These are phyloP conservation scores for Perkinsela sp. DNA, from an alignment of 208 protist genomes.

Conservation along the genomic window DNA sequence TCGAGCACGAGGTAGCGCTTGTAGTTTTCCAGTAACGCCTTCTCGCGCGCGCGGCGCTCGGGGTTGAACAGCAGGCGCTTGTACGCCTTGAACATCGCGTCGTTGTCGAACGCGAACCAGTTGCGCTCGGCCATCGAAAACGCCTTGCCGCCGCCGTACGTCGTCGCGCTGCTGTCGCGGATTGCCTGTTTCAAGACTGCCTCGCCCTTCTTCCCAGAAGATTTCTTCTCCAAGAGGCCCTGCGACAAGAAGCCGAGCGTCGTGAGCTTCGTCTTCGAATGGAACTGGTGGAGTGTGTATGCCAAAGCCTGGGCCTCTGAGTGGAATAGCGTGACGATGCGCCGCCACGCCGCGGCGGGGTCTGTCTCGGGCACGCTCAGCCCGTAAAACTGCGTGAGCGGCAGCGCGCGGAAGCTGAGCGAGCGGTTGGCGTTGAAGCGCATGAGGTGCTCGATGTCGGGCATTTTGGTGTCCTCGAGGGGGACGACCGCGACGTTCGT, in stretches of 20 bases:
- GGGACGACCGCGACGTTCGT: not conserved
- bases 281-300: not conserved
- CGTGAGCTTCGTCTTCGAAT: not conserved
- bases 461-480: not conserved
- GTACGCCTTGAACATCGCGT: not conserved
- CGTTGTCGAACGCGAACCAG: not conserved
- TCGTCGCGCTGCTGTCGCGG: not conserved
- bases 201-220: not conserved
- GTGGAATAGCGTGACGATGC: not conserved
- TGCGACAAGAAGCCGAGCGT: not conserved
- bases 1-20: constrained; percentile 49
- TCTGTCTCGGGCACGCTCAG: not conserved
- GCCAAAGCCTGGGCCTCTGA: not conserved
- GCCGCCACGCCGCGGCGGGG: not conserved
- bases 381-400: not conserved
- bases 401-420: not conserved
- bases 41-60: constrained; percentile 12
- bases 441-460: not conserved
- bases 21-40: constrained; percentile 16
- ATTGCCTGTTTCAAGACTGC: not conserved
- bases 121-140: not conserved
- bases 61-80: not conserved
- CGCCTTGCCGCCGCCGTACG: too few species aligned
- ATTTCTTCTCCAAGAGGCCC: not conserved
- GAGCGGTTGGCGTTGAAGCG: not conserved